These are phyloP conservation scores for Rhynchosporium secalis DNA, from an alignment of 2,329 filamentous ascomycete genomes.

Conservation along the genomic window DNA sequence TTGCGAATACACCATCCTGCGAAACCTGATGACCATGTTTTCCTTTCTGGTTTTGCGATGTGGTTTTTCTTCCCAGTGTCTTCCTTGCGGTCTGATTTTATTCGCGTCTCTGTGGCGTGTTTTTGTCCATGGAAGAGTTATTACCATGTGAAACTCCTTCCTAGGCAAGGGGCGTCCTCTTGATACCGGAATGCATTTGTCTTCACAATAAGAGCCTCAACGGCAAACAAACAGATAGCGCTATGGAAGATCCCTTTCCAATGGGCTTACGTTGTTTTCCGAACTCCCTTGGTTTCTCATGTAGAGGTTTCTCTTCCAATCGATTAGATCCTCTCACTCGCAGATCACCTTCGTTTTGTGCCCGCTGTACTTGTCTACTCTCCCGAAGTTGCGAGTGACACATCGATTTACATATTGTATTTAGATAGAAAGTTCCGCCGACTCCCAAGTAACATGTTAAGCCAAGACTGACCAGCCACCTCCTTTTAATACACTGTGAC, in stretches of 20 bases:
- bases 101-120: conserved; percentile 29
- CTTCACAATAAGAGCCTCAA: conserved; percentile 36
- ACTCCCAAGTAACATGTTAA: too few relatives aligned
- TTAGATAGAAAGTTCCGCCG: background rate
- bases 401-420: background rate
- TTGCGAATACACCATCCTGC: conserved; percentile 43
- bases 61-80: conserved; percentile 23
- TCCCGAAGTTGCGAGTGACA: background rate
- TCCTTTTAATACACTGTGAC: too few relatives aligned
- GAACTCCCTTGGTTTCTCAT: background rate
- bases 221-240: conserved; percentile 30
- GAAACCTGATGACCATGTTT: conserved; percentile 42
- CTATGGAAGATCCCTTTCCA: conserved; percentile 30
- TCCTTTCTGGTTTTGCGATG: conserved; percentile 39
- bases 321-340: conserved; percentile 38
- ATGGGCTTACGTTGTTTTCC: conserved; percentile 28
- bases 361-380: background rate
- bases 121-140: conserved; percentile 32
- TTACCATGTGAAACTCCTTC: conserved; percentile 30
- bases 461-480: too few relatives aligned
- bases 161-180: conserved; percentile 34
- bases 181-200: conserved; percentile 37
- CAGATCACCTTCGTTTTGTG: conserved; percentile 29
- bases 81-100: conserved; percentile 32
- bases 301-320: conserved; percentile 33